These are phyloP conservation scores for Zymoseptoria pseudotritici DNA, from an alignment of 2,329 filamentous ascomycete genomes.

Conservation along the genomic window DNA sequence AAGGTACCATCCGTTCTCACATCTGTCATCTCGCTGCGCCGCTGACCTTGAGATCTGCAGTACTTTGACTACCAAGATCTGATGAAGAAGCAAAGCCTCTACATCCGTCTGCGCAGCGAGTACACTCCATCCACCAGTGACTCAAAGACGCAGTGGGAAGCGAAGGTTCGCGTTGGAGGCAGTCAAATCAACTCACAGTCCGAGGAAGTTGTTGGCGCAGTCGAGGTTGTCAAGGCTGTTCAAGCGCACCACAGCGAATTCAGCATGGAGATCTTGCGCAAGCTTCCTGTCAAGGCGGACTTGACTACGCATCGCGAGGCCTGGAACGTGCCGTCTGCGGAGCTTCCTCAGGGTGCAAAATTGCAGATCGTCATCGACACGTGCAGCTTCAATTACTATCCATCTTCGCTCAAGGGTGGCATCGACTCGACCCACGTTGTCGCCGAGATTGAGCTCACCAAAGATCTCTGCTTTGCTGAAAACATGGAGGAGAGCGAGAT, in stretches of 20 bases:
- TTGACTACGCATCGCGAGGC: background rate
- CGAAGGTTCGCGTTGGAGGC: slow-evolving; percentile 13
- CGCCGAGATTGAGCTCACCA: slow-evolving; percentile 13
- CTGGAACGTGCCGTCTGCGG: background rate
- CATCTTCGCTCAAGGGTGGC: background rate
- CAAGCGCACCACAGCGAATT: background rate
- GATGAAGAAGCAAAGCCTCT: slow-evolving; percentile 9
- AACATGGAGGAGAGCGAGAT: background rate
- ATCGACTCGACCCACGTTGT: slow-evolving; percentile 7
- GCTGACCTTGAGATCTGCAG: too few relatives aligned
- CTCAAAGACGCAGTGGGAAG: slow-evolving; percentile 8
- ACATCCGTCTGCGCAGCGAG: slow-evolving; percentile 9
- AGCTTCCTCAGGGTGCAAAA: background rate
- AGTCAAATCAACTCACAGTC: slow-evolving; percentile 11
- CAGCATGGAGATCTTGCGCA: background rate
- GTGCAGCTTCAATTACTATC: background rate
- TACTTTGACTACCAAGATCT: slow-evolving; percentile 14
- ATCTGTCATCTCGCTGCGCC: too few relatives aligned
- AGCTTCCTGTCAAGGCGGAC: background rate
- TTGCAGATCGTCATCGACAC: slow-evolving; percentile 11
- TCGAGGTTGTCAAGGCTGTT: background rate
- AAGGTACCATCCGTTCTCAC: background rate
- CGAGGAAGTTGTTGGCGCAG: slow-evolving; percentile 9
- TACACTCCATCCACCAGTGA: background rate
- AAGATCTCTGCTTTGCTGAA: background rate